A percentile compares a stretch with the other conserved stretches of the same genome.
Evolutionary conservation across 2,329 filamentous ascomycete genomes (phyloP).

Genomic region (Calonectria fujianensis): DNA sequence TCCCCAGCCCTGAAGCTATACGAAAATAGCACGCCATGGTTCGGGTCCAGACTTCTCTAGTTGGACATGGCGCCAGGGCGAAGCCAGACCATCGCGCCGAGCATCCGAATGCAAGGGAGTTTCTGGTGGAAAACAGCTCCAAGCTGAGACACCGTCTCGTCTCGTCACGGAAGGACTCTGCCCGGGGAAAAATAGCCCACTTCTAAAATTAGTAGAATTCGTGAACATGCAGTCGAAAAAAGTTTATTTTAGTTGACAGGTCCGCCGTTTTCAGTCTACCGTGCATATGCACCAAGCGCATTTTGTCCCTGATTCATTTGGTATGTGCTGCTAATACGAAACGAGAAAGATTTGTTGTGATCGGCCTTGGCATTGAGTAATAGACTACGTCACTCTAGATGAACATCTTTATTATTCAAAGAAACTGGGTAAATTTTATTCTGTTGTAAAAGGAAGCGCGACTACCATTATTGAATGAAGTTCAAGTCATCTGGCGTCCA

Average conservation of each 20-base stretch:
- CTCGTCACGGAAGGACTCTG: background rate
- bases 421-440: background rate
- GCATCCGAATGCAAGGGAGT: background rate
- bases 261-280: too few species aligned
- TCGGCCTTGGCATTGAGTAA: background rate
- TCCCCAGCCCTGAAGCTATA: background rate
- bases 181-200: background rate
- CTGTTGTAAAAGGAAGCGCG: background rate
- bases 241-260: conserved; percentile 2
- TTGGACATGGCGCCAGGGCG: background rate
- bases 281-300: background rate
- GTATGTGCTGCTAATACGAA: background rate
- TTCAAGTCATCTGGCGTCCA: background rate
- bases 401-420: background rate
- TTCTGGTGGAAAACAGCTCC: background rate
- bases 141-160: conserved; percentile 1
- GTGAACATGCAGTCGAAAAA: background rate
- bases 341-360: background rate
- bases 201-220: conserved; percentile 13
- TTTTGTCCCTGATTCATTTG: background rate
- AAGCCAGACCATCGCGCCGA: background rate
- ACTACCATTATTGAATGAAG: background rate
- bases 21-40: background rate
- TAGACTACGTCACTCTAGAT: background rate
- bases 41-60: background rate